phyloP scores from a whole-genome alignment of 75 land plant species.

The Pinus tabuliformis region DNA sequence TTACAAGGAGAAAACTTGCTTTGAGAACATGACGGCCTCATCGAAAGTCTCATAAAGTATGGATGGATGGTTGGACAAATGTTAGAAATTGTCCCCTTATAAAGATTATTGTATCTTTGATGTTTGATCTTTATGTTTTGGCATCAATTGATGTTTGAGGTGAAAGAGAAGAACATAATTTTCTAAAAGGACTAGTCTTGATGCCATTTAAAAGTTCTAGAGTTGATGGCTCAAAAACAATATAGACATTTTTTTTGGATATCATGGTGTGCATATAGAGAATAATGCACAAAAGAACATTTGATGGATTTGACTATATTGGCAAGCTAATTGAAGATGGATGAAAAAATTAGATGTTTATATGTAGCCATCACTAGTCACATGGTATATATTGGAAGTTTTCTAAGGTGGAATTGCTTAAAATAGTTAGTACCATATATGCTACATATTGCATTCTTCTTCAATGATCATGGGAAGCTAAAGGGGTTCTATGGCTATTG shows the following conservation, averaged over 20 bases:
- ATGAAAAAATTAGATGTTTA: no score
- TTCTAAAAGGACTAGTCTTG: background rate
- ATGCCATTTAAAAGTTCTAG: background rate
- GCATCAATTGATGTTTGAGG: background rate
- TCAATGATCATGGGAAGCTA: background rate
- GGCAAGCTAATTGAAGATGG: no score
- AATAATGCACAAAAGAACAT: no score
- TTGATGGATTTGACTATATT: no score
- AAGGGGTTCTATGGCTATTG: background rate
- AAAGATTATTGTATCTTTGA: background rate
- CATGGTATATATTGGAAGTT: no score
- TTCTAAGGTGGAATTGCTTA: no score
- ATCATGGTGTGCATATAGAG: no score
- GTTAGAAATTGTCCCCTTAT: background rate
- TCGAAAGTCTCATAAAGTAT: background rate
- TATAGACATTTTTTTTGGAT: background rate
- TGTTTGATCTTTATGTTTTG: background rate
- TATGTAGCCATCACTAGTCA: no score
- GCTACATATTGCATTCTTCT: background rate
- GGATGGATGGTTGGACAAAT: background rate
- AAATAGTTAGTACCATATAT: no score
- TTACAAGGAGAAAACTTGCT: background rate
- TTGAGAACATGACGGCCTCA: background rate
- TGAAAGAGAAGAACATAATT: background rate
- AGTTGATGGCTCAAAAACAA: background rate